Evolutionary conservation across 331 rosid species (phyloP), one percentile per base, ranked within the genome.

Genomic region (Rhamnella rubrinervis): DNA sequence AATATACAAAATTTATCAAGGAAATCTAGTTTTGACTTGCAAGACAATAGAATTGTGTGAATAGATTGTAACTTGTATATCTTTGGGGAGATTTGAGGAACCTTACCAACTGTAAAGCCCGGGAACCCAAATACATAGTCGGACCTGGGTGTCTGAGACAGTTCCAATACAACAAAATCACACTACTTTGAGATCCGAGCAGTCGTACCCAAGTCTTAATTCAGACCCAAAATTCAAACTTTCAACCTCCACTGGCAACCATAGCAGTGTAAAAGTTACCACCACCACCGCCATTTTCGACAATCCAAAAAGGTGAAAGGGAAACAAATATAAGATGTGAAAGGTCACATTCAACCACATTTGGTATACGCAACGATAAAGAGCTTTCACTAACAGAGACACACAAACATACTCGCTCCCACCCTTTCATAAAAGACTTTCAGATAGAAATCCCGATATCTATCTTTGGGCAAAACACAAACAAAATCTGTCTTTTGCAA

Each of bases 341-440:
- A 73, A 72, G 79, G 84, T 76, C 92, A 59, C 75, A 62, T 65
- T 80, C 89, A 75, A 52, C 71, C 77, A 60, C 71, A 71, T 57
- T 56, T 75, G 71, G 63, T 63, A 52, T 70, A 53, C 70, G 50
- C 77, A 25, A 66, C 74, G 68, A 74, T 52, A 70, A 39, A 58
- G 61, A 52, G 68, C 78, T 63, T 65, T 63, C 83, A 56, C 80
- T 61, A 55, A 61, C 52, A 65, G 65, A 46, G 44, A 55, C 71
- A 80, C 72, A n/a, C 26, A 25, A 38, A 28, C 53, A 49, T 59
- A 46, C 64, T 31, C 49, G 4, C 26, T 20, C 61, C 59, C 63
- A 35, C 15, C 26, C 58, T 18, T 53, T 20, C 58, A 53, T 31
- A 66, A 59, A 59, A 44, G 47, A 9, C 47, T 74, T 67, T 65